Evolutionary conservation across 140 eudicot species (phyloP), one percentile per base, ranked within the genome.

Genomic region (Ambrosia hybrid): DNA sequence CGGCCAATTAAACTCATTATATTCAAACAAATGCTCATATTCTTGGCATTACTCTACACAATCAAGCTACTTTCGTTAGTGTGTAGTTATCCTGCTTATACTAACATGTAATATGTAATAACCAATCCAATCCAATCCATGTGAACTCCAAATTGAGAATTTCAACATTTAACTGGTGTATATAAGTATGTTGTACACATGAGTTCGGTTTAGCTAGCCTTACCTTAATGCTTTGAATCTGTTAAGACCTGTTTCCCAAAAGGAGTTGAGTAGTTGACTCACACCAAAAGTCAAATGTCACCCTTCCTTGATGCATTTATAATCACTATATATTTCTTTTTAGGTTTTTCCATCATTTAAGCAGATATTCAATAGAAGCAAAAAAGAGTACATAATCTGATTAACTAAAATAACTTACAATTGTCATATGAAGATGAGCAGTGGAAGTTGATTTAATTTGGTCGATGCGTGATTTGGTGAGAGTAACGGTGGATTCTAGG

Each of bases 361-460:
- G 67, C 70, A 21, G 30, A 21, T 21, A 26, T 51, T 30, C 63
- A 45, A 21, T 5, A 60, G 8, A 51, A 34, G n/a, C 36, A 62
- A 58, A 48, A 34, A 36, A 5, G 6, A 4, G 61, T 1, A 2
- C 30, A 21, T 21, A 69, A 33, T 37, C 14, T 1, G 13, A 55
- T 6, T 0, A 17, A 63, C 39, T 3, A 65, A 57, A 51, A 51
- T 37, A 60, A 52, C 87, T 82, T 77, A 92, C 96, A 30, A 90
- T 58, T 43, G 95, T 89, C 81, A 76, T 89, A 7, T 77, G 78
- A 72, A 89, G 72, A 78, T 92, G 96, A 63, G 95, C 96, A 14
- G 91, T 72, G 8, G 91, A 82, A 58, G 98, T 92, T 67, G 89
- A 74, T 34, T 58, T 84, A 70, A 92, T 81, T 39, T 84, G 93